A percentile compares a stretch with the other conserved stretches of the same genome.
Evolutionary conservation across 768 basidiomycete species (phyloP).

Genomic region (Multifurca ochricompacta): DNA sequence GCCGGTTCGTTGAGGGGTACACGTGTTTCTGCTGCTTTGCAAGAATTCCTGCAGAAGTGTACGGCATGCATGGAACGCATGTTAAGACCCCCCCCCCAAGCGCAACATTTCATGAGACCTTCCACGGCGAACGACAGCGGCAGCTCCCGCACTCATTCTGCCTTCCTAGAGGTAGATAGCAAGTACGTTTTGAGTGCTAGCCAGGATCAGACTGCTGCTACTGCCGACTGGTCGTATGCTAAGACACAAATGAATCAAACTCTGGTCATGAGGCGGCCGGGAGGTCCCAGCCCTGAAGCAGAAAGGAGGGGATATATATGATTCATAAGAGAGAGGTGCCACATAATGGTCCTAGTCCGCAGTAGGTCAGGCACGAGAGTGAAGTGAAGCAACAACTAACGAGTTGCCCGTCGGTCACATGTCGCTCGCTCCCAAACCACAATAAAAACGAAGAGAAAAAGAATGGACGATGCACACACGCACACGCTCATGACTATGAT

Average conservation of each 20-base stretch:
- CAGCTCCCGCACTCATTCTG: neutral
- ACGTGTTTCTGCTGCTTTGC: slow-evolving; percentile 15
- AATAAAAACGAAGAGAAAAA: neutral
- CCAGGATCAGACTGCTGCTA: neutral
- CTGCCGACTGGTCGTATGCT: neutral
- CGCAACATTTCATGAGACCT: neutral
- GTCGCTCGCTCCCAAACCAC: neutral
- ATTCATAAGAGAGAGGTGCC: neutral
- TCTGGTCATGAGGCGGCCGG: neutral
- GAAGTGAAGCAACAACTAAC: neutral
- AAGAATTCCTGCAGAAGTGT: too few species aligned
- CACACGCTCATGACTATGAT: too few species aligned
- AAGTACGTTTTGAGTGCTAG: neutral
- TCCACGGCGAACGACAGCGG: neutral
- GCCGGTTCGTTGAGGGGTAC: slow-evolving; percentile 7
- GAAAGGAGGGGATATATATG: too few species aligned
- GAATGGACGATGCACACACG: too few species aligned
- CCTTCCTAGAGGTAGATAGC: neutral
- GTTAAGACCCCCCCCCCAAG: too few species aligned
- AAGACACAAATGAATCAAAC: neutral
- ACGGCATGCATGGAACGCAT: slow-evolving; percentile 7
- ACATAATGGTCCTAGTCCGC: neutral
- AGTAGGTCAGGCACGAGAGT: slow-evolving; percentile 3
- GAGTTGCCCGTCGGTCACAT: neutral
- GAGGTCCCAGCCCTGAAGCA: neutral